These are phyloP conservation scores for Phoma sp. DNA, from an alignment of 2,329 filamentous ascomycete genomes.

Conservation along the genomic window DNA sequence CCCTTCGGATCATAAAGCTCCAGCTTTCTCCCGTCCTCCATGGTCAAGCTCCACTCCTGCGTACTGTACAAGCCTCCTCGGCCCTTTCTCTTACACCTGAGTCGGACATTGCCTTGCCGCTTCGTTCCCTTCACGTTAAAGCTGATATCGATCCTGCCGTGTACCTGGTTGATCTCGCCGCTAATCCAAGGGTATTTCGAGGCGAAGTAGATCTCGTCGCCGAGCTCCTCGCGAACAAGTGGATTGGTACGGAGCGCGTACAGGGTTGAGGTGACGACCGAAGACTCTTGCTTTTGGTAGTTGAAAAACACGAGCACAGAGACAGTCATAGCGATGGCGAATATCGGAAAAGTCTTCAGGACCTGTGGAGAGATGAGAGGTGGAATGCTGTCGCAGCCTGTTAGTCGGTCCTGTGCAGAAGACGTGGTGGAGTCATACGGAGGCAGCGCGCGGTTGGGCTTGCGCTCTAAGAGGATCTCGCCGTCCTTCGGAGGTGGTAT, in stretches of 20 bases:
- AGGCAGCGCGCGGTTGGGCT: slow-evolving; percentile 43
- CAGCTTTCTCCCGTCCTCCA: slow-evolving; percentile 68
- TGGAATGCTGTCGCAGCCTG: slow-evolving; percentile 34
- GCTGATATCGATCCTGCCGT: slow-evolving; percentile 84
- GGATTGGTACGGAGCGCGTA: slow-evolving; percentile 87
- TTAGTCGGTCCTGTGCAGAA: background rate
- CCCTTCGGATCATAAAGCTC: slow-evolving; percentile 72
- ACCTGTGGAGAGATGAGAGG: slow-evolving; percentile 43
- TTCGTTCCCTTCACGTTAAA: slow-evolving; percentile 86
- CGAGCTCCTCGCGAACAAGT: slow-evolving; percentile 75
- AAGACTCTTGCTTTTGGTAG: slow-evolving; percentile 94
- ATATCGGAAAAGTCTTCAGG: slow-evolving; percentile 75
- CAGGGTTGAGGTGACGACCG: slow-evolving; percentile 80
- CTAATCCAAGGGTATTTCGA: slow-evolving; percentile 56
- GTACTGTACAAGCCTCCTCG: slow-evolving; percentile 81
- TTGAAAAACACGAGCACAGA: slow-evolving; percentile 93
- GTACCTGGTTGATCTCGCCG: slow-evolving; percentile 86
- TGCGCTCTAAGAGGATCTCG: slow-evolving; percentile 41
- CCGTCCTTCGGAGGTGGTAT: slow-evolving; percentile 46
- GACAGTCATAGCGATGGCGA: slow-evolving; percentile 71
- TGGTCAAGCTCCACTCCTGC: slow-evolving; percentile 84
- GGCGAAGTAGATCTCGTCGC: slow-evolving; percentile 68
- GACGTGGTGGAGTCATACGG: slow-evolving; percentile 27
- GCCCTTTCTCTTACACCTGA: slow-evolving; percentile 74
- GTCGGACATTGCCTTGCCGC: slow-evolving; percentile 74